A percentile compares a stretch with the other conserved stretches of the same genome.
These are phyloP conservation scores for Eucalyptus sideroxylon DNA, from an alignment of 345 rosid genomes.

Conservation along the genomic window DNA sequence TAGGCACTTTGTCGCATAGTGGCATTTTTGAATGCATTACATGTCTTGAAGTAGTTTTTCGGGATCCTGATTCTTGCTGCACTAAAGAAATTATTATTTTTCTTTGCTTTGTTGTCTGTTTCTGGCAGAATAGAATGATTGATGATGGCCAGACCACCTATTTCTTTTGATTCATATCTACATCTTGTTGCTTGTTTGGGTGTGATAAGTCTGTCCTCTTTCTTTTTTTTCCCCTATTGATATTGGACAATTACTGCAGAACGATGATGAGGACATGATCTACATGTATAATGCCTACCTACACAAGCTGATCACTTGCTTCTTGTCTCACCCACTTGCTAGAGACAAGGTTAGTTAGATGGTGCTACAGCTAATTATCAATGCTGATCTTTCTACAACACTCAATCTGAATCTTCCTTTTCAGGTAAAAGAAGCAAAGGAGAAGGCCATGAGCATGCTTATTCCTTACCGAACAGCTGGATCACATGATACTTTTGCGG, in stretches of 20 bases:
- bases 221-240: not conserved
- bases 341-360: conserved; percentile 70
- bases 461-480: conserved; percentile 47
- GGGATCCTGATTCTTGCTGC: not conserved
- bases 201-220: not conserved
- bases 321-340: conserved; percentile 79
- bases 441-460: conserved; percentile 69
- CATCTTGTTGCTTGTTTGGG: not conserved
- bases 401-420: not conserved
- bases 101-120: not conserved
- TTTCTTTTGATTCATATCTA: not conserved
- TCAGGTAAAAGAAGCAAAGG: conserved; percentile 89
- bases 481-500: conserved; percentile 32
- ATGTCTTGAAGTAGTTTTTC: not conserved
- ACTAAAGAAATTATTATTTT: not conserved
- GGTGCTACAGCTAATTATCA: not conserved
- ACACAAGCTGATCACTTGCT: conserved; percentile 84
- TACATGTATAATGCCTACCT: conserved; percentile 89
- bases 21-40: not conserved
- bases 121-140: not conserved
- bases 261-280: conserved; percentile 87
- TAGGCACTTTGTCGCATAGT: not conserved
- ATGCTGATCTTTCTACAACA: not conserved
- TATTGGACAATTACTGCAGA: conserved; percentile 22
- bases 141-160: not conserved